Evolutionary conservation across 257 asterid genomes (phyloP).

Genomic region (Jaltomata sinuosa): DNA sequence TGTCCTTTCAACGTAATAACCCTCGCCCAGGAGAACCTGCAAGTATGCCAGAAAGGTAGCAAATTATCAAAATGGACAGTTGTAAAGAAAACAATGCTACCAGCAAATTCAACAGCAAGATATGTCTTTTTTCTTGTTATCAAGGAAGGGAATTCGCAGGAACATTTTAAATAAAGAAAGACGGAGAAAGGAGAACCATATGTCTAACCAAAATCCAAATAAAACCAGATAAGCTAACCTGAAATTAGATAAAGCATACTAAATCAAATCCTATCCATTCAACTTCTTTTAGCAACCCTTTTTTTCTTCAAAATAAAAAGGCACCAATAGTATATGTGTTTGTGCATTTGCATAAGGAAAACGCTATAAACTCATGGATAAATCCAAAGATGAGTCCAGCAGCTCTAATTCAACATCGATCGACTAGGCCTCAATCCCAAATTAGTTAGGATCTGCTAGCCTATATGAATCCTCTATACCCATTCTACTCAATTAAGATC

Average conservation of each 20-base stretch:
- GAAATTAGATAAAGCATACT: neutral
- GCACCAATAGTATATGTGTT: neutral
- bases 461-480: neutral
- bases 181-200: neutral
- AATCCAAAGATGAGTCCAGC: neutral
- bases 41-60: neutral
- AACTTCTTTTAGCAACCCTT: neutral
- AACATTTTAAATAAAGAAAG: neutral
- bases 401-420: neutral
- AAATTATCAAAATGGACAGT: neutral
- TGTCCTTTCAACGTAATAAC: constrained; percentile 76
- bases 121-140: neutral
- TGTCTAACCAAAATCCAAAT: neutral
- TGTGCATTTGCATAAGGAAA: neutral
- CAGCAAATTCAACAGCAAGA: neutral
- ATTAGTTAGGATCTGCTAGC: neutral
- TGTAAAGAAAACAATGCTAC: neutral
- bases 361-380: neutral
- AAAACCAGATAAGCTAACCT: neutral
- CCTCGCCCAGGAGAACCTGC: constrained; percentile 84
- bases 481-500: neutral
- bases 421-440: neutral
- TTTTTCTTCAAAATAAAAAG: neutral
- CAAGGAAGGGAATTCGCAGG: neutral
- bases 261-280: neutral